Evolutionary conservation across 768 basidiomycete genomes (phyloP), one percentile per base, ranked within the genome.

Genomic region (Leccinum disarticulatum): DNA sequence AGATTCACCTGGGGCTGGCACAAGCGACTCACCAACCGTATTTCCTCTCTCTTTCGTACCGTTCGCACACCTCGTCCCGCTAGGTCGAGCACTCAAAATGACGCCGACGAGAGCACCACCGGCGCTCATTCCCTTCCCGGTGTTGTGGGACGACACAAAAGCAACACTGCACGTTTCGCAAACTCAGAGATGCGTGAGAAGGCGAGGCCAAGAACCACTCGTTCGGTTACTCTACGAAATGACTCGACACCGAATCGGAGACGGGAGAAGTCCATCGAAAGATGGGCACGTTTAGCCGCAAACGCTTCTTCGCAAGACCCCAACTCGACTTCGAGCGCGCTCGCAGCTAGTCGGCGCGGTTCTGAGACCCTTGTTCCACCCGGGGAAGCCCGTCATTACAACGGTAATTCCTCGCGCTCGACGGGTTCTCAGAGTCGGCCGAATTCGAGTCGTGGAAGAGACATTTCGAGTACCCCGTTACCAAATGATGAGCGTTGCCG

Each of bases 1-100:
- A 83, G 77, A 60, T 90, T 88, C 69, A 80, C 80, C 54, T 87
- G 84, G 84, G 77, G 81, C 25, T 81, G 82, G 81, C 72, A 73
- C 17, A 79, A 81, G 48, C 78, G 76, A 22, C 65, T 80, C 49
- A 72, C 73, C 10, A 65, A 72, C 55, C 64, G 82, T 54, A 75
- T 88, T 31, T 81, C 83, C 3, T 79, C 81, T 11, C 65, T 88
- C 43, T 76, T 84, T 53, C 80, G 79, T 27, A 77, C 73, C 47
- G 75, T 79, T 52, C 78, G 80, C 25, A 56, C 66, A 17, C 60
- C 64, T 53, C 68, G 70, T 48, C 11, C 63, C 36, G 19, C 63
- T 33, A 64, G 62, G 48, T 57, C 54, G 43, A 58, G 43, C 10
- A 56, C 50, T 47, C 58, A 53, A 48, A 62, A 63, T 19, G 60